A percentile compares a stretch with the other conserved stretches of the same genome.
phyloP scores from a whole-genome alignment of 495 filamentous ascomycete genomes.

The Annulohypoxylon stygium region DNA sequence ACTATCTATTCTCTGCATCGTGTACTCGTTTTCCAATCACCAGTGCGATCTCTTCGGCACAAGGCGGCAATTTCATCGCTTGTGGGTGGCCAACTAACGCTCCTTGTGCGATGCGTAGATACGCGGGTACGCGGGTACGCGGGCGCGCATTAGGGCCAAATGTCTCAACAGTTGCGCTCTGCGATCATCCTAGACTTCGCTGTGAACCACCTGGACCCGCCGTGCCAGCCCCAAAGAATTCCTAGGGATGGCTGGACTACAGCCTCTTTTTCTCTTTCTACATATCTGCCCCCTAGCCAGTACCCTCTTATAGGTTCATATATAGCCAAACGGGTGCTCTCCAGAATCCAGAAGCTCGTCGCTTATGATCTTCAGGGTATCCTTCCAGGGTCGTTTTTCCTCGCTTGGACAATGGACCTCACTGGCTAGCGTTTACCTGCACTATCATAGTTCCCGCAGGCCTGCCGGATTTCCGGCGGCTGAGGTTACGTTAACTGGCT shows the following conservation, averaged over 20 bases:
- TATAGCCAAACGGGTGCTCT: slow-evolving; percentile 6
- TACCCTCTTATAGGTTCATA: slow-evolving; percentile 4
- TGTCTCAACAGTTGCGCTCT: background rate
- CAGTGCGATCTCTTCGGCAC: background rate
- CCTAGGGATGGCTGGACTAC: slow-evolving; percentile 5
- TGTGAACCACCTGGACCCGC: slow-evolving; percentile 6
- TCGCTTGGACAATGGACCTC: slow-evolving; percentile 21
- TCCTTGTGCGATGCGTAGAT: background rate
- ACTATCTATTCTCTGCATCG: background rate
- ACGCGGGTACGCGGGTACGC: no score
- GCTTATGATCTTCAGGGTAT: slow-evolving; percentile 31
- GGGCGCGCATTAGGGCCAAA: background rate
- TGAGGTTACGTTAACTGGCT: slow-evolving; percentile 21
- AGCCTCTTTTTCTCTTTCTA: slow-evolving; percentile 6
- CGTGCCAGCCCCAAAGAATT: slow-evolving; percentile 4
- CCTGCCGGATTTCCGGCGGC: slow-evolving; percentile 28
- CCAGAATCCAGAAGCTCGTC: background rate
- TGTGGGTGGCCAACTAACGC: background rate
- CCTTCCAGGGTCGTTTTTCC: background rate
- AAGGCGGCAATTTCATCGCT: background rate
- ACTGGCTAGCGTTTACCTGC: slow-evolving; percentile 5
- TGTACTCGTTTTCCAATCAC: slow-evolving; percentile 1
- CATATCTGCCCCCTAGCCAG: slow-evolving; percentile 1
- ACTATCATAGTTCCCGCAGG: slow-evolving; percentile 25
- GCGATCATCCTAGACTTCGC: background rate